Evolutionary conservation across 208 protist species (phyloP), one percentile per base, ranked within the genome.

Genomic region (Leishmania lainsoni): DNA sequence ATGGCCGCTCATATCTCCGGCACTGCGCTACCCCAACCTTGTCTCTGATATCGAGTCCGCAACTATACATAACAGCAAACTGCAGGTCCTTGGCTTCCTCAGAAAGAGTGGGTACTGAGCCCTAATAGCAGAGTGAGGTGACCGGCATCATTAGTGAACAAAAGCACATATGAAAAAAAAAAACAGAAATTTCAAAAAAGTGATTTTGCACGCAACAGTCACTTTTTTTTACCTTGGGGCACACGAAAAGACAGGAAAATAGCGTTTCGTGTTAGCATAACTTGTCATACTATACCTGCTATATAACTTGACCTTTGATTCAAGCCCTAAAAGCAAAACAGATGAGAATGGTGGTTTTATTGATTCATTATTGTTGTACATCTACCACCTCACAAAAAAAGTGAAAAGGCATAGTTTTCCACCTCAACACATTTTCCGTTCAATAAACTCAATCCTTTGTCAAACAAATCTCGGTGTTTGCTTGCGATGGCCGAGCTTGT

Each of bases 401-500:
- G 72, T 26, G 72, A 17, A 73, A 3, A 73, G 0, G 9, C 39
- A 68, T 8, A 1, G 26, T 73, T 73, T 49, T 48, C 14, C 59
- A 32, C 0, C 22, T 14, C 14, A 72, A 48, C 35, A 32, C 2
- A 83, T 58, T 78, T 9, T 35, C n/a, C n/a, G 6, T 77, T 61
- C 35, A 14, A 75, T 70, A 77, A 75, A 48, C 35, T 1, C 52
- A 61, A 71, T 69, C 79, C 20, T 29, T 65, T 3, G 32, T 59
- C 54, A 86, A 14, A 52, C 63, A 35, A 83, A 81, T 58, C 77
- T 85, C 29, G 45, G 65, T 20, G 76, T 66, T 65, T 87, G 81
- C 61, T 93, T 95, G 61, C 91, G 80, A 45, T 80, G 78, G 20
- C 93, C 91, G 35, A 93, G 85, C 42, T 92, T 92, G 75, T 96